These are phyloP conservation scores for Eucalyptus regnans DNA, from an alignment of 345 rosid species.

Conservation along the genomic window DNA sequence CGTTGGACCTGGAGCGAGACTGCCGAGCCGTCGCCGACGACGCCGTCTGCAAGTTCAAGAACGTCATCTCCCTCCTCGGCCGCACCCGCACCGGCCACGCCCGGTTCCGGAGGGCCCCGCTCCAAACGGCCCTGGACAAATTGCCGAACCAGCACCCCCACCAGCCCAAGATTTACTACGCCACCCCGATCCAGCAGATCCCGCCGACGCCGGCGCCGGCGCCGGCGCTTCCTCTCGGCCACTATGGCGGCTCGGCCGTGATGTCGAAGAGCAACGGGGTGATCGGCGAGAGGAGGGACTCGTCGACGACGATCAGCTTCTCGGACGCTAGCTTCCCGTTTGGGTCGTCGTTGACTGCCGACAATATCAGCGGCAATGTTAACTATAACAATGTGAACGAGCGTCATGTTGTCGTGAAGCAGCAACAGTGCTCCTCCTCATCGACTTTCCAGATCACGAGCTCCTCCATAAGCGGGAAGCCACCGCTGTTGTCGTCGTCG, in stretches of 20 bases:
- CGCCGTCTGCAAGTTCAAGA: conserved; percentile 78
- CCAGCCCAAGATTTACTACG: conserved; percentile 26
- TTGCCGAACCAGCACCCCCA: not conserved
- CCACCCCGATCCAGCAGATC: conserved; percentile 73
- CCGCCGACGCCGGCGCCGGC: conserved; percentile 14
- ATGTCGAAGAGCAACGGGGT: not conserved
- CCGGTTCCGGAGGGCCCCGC: conserved; percentile 58
- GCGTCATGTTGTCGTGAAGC: not conserved
- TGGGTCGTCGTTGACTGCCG: conserved; percentile 43
- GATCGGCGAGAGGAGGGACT: conserved; percentile 26
- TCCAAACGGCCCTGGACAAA: not conserved
- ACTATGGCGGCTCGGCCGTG: not conserved
- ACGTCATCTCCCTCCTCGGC: conserved; percentile 76
- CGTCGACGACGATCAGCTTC: conserved; percentile 58
- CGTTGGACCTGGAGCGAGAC: conserved; percentile 36
- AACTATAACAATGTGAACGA: not conserved
- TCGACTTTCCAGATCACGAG: conserved; percentile 55
- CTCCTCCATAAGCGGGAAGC: conserved; percentile 33
- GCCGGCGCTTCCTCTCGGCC: not conserved
- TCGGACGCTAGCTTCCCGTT: conserved; percentile 36
- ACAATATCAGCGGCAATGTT: conserved; percentile 5
- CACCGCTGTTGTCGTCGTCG: conserved; percentile 41
- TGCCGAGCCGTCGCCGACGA: conserved; percentile 48
- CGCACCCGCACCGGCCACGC: conserved; percentile 88
- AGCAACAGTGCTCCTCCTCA: conserved; percentile 12